Evolutionary conservation across 2,329 filamentous ascomycete species (phyloP), one percentile per base, ranked within the genome.

Genomic region (Claviceps sorghi): DNA sequence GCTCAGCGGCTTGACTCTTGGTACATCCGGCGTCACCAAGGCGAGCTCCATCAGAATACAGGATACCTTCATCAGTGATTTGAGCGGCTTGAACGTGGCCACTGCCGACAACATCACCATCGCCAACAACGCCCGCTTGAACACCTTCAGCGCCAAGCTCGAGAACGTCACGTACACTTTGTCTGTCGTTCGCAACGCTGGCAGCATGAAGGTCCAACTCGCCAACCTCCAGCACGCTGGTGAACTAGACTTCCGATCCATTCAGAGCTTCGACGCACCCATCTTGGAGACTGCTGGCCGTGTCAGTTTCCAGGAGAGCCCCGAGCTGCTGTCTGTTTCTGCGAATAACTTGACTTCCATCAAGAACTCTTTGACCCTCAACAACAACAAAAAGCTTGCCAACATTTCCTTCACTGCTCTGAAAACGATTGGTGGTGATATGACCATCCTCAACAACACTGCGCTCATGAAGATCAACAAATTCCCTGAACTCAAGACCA

Each of bases 371-470:
- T 62, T 86, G 55, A 79, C 80, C 3, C 79, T 85, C 61, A 74
- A 80, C 65, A 77, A 76, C 71, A 84, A 84, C 73, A 67, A 69
- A 43, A 65, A 74, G 55, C 71, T 85, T 49, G 67, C 72, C 65
- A 95, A 95, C 78, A 76, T 96, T 69, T 82, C 83, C 54, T 78
- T 95, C 70, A 83, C 85, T 48, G 47, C 65, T 22, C 76, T 97
- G 46, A 76, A 74, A 58, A 77, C 71, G 52, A 78, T 95, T 62
- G 80, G 78, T 59, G 90, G 88, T 72, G 88, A 85, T 66, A 79
- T 95, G 66, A 82, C 85, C 60, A 80, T 98, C 64, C 84, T 86
- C 70, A 95, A 95, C 80, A 96, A 97, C 83, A 87, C 88, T 55
- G 73, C 75, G 52, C 78, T 96, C 36, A 60, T 69, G 53, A 66